Evolutionary conservation across 2,329 filamentous ascomycete genomes (phyloP), one percentile per base, ranked within the genome.

Genomic region (Scorias spongiosa): DNA sequence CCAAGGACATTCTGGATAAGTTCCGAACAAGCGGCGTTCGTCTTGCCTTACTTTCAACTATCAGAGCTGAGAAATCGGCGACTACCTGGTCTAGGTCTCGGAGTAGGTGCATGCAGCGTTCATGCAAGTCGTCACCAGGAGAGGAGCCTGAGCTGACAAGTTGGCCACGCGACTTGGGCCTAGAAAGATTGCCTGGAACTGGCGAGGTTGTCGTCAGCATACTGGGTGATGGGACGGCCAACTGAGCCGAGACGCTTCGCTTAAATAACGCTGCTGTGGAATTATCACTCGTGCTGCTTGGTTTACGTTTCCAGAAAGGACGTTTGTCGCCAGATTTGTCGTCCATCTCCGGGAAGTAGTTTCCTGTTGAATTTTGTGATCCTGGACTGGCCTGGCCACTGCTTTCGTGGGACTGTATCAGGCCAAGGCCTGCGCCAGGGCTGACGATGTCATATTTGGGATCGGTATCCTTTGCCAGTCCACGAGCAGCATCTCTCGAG

Each of bases 241-340:
- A 58, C 54, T 77, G 74, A 10, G 70, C 66, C 26, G 72, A 72
- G n/a, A 71, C 63, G 49, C 65, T 71, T 57, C 68, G 64, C 43
- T 62, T 65, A 51, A 69, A 67, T 36, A 66, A 52, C 44, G 56
- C 67, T 49, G 65, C 60, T 15, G 63, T 63, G 50, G 59, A 66
- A 14, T 53, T 49, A 41, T 58, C 60, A 26, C 46, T 45, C 45
- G 15, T 46, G 20, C 55, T 55, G 54, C 79, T 88, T 1, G 80
- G 70, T 63, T 93, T 95, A 40, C 89, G 78, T 62, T 87, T 93
- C 91, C 91, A 98, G 57, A 98, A 96, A 0, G 85, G 71, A 46
- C 78, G 75, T 59, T 72, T 85, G 43, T 86, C 78, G 9, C 56
- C 49, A 6, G 44, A 44, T 38, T 46, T 45, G 26, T 59, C 55